These are phyloP conservation scores for Aspergillus uvarum DNA, from an alignment of 2,329 filamentous ascomycete genomes.

Conservation along the genomic window DNA sequence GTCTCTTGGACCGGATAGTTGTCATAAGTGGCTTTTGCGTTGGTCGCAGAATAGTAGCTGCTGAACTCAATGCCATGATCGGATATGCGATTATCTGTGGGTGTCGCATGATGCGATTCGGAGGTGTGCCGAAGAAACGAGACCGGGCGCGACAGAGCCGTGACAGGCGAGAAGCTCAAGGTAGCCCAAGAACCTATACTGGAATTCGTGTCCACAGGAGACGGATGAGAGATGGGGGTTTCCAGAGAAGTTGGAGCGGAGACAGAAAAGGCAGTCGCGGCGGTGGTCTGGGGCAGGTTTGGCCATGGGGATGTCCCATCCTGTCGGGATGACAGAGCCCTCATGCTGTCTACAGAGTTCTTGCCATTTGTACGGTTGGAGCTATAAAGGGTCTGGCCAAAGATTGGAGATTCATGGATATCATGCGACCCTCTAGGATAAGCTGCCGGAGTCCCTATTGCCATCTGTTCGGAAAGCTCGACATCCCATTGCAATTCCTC, in stretches of 20 bases:
- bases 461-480: slow-evolving; percentile 13
- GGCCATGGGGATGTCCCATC: slow-evolving; percentile 23
- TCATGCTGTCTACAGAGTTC: slow-evolving; percentile 23
- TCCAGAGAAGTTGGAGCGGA: slow-evolving; percentile 20
- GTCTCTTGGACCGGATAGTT: slow-evolving; percentile 9
- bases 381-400: slow-evolving; percentile 18
- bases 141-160: slow-evolving; percentile 32
- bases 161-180: slow-evolving; percentile 33
- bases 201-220: slow-evolving; percentile 25
- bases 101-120: slow-evolving; percentile 23
- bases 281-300: slow-evolving; percentile 19
- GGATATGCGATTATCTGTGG: background rate
- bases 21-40: slow-evolving; percentile 3
- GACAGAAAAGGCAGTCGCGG: slow-evolving; percentile 19
- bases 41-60: background rate
- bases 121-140: slow-evolving; percentile 41
- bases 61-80: background rate
- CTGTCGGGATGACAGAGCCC: slow-evolving; percentile 16
- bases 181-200: slow-evolving; percentile 27
- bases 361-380: slow-evolving; percentile 19
- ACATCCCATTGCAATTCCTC: slow-evolving; percentile 18
- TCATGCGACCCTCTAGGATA: slow-evolving; percentile 24
- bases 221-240: slow-evolving; percentile 18
- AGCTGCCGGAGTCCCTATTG: slow-evolving; percentile 17
- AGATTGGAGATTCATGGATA: slow-evolving; percentile 22